Base-by-base conservation (phyloP, 768 basidiomycete genomes). In the Strobilomyces dryophilus region DNA sequence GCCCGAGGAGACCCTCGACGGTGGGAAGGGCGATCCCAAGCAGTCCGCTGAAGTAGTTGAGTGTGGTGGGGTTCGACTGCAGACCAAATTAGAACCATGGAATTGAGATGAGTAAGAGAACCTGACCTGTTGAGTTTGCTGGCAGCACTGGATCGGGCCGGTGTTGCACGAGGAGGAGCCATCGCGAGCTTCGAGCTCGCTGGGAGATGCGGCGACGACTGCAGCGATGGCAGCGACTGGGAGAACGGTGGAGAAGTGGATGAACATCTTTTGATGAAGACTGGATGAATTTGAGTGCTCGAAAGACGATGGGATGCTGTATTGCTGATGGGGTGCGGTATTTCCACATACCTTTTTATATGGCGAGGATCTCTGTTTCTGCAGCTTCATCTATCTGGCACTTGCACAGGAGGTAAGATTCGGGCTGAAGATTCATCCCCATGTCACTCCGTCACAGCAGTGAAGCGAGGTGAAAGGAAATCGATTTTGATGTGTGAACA, bases 141-240 rank as follows among this genome's bases (percentile, higher is more conserved):
- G 11, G 35, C 60, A 63, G 46, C 63, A 63, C 4, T 53, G 49
- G 2, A 49, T 8, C 1, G 47, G 10, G 3, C 62, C 63, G 0
- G 56, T 62, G 44, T 44, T 34, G 20, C 62, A 65, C 14, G 50
- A 24, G 3, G 49, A 27, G 5, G 47, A 18, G 32, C 29, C 41
- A 2, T 8, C 4, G 8, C 45, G 54, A 3, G 34, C 59, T 8
- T 42, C 46, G 40, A 57, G 36, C 31, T 1, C 42, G n/a, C 8
- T 36, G 15, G 60, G 60, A 2, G 50, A 60, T 12, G 51, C 61
- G 1, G 37, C 40, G 3, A n/a, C 60, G 8, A 40, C 29, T 24
- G 43, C 47, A 15, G 8, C 51, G 21, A 62, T 42, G 34, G 58
- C 51, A 37, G 36, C 44, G 41, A 62, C 11, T 14, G 58, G 44